A percentile compares a stretch with the other conserved stretches of the same genome.
These are phyloP conservation scores for Astragalus membranaceus DNA, from an alignment of 306 rosid species.

Conservation along the genomic window DNA sequence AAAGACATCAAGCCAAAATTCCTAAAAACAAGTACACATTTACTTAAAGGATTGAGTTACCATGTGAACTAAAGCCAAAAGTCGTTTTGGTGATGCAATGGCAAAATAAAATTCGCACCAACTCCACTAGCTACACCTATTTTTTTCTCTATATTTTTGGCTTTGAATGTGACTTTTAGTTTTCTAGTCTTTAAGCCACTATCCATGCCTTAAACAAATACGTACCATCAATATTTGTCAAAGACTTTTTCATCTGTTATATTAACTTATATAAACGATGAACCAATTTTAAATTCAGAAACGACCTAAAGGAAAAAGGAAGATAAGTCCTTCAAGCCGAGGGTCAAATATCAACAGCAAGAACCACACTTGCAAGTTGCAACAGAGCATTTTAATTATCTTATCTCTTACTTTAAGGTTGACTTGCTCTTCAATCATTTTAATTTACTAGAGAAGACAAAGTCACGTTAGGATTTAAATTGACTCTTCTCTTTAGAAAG, in stretches of 20 bases:
- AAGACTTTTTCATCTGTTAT: background rate
- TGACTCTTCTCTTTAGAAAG: background rate
- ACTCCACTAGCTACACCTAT: background rate
- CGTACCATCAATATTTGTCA: background rate
- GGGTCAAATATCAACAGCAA: too few species aligned
- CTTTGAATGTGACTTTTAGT: background rate
- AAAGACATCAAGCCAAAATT: too few species aligned
- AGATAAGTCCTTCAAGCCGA: too few species aligned
- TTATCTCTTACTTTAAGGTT: too few species aligned
- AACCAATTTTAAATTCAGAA: background rate
- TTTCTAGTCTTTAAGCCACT: background rate
- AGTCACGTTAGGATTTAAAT: background rate
- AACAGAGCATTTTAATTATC: too few species aligned
- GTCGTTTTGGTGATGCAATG: background rate
- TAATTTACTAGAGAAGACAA: too few species aligned
- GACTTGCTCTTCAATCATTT: too few species aligned
- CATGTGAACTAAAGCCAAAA: background rate
- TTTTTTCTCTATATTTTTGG: background rate
- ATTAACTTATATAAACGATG: background rate
- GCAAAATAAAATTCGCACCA: background rate
- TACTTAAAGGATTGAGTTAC: background rate
- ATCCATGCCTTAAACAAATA: background rate
- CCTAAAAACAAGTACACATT: too few species aligned
- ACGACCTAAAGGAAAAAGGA: too few species aligned
- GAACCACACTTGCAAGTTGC: too few species aligned